A percentile compares a stretch with the other conserved stretches of the same genome.
phyloP scores from a whole-genome alignment of 2,329 filamentous ascomycete genomes.

The Xylaria sp. region DNA sequence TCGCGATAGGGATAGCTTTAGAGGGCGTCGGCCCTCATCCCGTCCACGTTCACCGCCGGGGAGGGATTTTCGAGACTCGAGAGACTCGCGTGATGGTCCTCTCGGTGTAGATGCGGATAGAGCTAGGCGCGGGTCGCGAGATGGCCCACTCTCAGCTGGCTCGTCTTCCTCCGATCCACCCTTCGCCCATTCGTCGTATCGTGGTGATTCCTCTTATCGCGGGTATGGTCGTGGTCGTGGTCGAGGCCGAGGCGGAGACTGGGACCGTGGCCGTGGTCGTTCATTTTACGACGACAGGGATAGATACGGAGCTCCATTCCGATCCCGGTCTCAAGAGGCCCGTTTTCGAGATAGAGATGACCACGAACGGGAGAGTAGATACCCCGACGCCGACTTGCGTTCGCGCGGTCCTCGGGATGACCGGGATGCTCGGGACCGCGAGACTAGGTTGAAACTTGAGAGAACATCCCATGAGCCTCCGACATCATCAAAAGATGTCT shows the following conservation, averaged over 20 bases:
- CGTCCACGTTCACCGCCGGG: slow-evolving; percentile 71
- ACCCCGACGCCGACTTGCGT: slow-evolving; percentile 52
- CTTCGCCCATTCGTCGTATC: slow-evolving; percentile 65
- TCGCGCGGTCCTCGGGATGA: slow-evolving; percentile 63
- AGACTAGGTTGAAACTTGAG: slow-evolving; percentile 61
- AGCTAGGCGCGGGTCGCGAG: slow-evolving; percentile 74
- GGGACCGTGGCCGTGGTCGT: slow-evolving; percentile 61
- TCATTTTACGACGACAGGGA: slow-evolving; percentile 73
- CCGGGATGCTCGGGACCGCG: slow-evolving; percentile 56
- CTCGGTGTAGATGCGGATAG: slow-evolving; percentile 74
- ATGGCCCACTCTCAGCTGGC: slow-evolving; percentile 77
- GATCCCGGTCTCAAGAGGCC: slow-evolving; percentile 74
- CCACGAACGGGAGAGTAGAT: slow-evolving; percentile 53
- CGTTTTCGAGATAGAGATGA: slow-evolving; percentile 65
- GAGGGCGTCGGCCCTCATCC: slow-evolving; percentile 70
- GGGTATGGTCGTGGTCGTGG: slow-evolving; percentile 66
- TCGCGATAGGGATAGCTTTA: slow-evolving; percentile 65
- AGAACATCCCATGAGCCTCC: slow-evolving; percentile 63
- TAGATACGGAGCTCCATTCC: slow-evolving; percentile 55
- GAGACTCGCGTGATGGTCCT: slow-evolving; percentile 61
- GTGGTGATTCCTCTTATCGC: slow-evolving; percentile 62
- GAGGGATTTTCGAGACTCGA: slow-evolving; percentile 72
- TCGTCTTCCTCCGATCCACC: slow-evolving; percentile 76
- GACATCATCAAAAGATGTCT: slow-evolving; percentile 62
- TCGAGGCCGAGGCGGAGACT: slow-evolving; percentile 61